phyloP scores from a whole-genome alignment of 192 early-diverging fungal species.

The Backusella luteola region DNA sequence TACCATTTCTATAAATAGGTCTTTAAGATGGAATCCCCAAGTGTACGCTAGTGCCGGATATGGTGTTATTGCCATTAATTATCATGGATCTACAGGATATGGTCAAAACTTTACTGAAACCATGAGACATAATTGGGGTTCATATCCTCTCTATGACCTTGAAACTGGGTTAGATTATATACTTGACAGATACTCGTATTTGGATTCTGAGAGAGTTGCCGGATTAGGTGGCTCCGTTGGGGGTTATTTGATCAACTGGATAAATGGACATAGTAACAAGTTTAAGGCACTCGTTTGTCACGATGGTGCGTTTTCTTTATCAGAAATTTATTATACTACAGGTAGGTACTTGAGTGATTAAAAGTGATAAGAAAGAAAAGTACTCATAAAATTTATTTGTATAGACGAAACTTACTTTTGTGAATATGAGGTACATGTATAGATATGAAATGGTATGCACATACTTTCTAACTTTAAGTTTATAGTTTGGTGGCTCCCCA shows the following conservation, averaged over 20 bases:
- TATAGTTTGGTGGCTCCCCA: constrained; percentile 61
- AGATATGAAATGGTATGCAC: background rate
- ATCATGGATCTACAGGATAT: constrained; percentile 77
- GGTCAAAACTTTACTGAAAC: constrained; percentile 72
- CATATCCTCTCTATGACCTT: constrained; percentile 69
- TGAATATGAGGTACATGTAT: constrained; percentile 56
- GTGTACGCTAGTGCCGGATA: constrained; percentile 70
- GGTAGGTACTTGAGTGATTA: background rate
- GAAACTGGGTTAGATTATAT: constrained; percentile 71
- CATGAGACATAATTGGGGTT: constrained; percentile 72
- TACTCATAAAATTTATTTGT: background rate
- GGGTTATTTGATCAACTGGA: constrained; percentile 83
- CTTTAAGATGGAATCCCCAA: constrained; percentile 71
- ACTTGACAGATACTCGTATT: constrained; percentile 45
- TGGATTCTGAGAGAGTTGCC: constrained; percentile 54
- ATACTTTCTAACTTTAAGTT: background rate
- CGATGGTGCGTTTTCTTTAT: constrained; percentile 68
- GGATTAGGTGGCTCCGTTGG: constrained; percentile 77
- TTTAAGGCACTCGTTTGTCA: constrained; percentile 70
- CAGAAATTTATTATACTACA: constrained; percentile 65
- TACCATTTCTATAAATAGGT: constrained; percentile 4
- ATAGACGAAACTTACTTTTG: constrained; percentile 77
- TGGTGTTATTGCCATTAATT: constrained; percentile 67
- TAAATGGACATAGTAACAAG: constrained; percentile 67
- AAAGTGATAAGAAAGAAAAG: background rate